Evolutionary conservation across 2,329 filamentous ascomycete species (phyloP), one percentile per base, ranked within the genome.

Genomic region (Hypoxylon sp.): DNA sequence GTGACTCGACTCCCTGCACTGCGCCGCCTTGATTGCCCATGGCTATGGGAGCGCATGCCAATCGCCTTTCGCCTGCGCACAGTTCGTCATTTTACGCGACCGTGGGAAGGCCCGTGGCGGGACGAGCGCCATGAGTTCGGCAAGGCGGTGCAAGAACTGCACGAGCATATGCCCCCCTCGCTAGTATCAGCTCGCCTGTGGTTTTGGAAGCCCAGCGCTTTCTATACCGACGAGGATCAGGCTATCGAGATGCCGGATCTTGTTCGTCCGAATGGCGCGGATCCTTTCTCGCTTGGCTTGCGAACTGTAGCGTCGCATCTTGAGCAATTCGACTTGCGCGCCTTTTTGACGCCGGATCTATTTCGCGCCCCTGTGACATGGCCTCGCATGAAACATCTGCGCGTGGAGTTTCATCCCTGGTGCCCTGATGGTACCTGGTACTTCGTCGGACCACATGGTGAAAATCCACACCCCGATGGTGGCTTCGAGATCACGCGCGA

Each of bases 381-480:
- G 56, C 44, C 52, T 31, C 38, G 21, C 36, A 59, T 59, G 56
- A 40, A 40, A 41, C 57, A 43, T 21, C 45, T 61, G 15, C 32
- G 40, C 7, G 55, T 61, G 26, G 57, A 62, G 50, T 59, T 60
- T 35, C 51, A 62, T 41, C 57, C 49, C 17, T 59, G 55, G 34
- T 23, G 40, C 29, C 60, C 57, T 9, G 46, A 59, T 21, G 60
- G 60, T 12, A 55, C 26, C 36, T 62, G 58, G 60, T 62, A 62
- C 49, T 62, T 62, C 38, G 45, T 45, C 23, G 58, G 55, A 20
- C 60, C 52, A 27, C 37, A 49, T 25, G 50, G 41, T 48, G 57
- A 61, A 21, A 31, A 62, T 42, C 60, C 55, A 20, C 30, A 59
- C 36, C 29, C 52, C 9, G 29, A 32, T 4, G 41, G 30, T 44